Base-by-base conservation (phyloP, 345 rosid species). In the Lagerstroemia speciosa region DNA sequence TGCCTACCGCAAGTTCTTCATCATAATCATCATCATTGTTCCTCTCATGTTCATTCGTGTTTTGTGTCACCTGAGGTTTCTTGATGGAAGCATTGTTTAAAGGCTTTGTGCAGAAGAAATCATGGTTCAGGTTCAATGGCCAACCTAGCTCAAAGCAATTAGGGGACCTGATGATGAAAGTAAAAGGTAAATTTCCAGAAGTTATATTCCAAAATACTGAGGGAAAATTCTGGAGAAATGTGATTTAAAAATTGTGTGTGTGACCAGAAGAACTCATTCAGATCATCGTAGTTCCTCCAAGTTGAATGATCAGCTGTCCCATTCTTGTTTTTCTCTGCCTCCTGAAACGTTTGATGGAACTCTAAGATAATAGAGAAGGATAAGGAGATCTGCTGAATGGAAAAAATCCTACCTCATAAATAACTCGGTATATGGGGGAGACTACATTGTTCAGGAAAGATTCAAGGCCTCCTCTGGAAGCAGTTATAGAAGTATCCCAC, bases 281-380 rank as follows among this genome's bases (percentile, higher is more conserved):
- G 80, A 74, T 93, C 98, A 79, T 93, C 98, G n/a, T 91, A 93
- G 85, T 93, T 93, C 83, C 98, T 86, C 98, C 98, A 93, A 67
- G 85, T 83, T 58, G 91, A 89, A 78, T 93, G 87, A 73, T 87
- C 90, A 68, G 96, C 89, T 15, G 92, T 84, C 65, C 96, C 98
- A 53, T 82, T 82, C 81, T 89, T 86, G 83, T 67, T 86, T 79
- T 87, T 89, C 71, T 78, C 68, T 78, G 92, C 91, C 83, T 93
- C 98, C 98, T 93, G 83, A 76, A 84, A 38, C 73, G 76, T 38
- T 75, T 72, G 45, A 29, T 68, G 22, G 65, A 32, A 61, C 67
- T 77, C 57, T 57, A 58, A 45, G 65, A 53, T 15, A 10, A 62
- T 41, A 37, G 12, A n/a, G 69, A 46, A 53, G 33, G 43, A 27